Evolutionary conservation across 2,329 filamentous ascomycete species (phyloP).

Genomic region (Bretziella fagacearum): DNA sequence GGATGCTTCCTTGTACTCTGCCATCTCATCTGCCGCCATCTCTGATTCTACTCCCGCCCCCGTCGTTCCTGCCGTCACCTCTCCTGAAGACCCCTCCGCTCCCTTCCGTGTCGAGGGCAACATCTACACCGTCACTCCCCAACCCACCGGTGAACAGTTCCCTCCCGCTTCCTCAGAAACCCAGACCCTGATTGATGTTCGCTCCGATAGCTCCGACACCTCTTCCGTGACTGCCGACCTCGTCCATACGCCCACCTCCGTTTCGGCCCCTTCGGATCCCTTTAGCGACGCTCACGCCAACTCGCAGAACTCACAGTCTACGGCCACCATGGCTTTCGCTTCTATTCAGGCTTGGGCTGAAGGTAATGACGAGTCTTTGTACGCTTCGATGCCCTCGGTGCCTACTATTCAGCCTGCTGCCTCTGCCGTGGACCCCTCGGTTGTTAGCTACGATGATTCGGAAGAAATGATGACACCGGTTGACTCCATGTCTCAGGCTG

Average conservation of each 20-base stretch:
- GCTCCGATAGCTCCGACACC: constrained; percentile 6
- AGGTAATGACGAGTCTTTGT: constrained; percentile 36
- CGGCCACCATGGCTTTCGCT: constrained; percentile 32
- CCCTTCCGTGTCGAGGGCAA: constrained; percentile 33
- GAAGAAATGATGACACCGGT: constrained; percentile 22
- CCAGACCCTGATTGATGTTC: constrained; percentile 17
- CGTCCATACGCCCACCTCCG: constrained; percentile 7
- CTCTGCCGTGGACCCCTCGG: constrained; percentile 34
- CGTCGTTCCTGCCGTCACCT: neutral
- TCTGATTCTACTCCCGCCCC: too few species aligned
- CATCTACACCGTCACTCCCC: constrained; percentile 37
- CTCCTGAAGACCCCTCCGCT: constrained; percentile 22
- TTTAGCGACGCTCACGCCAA: constrained; percentile 8
- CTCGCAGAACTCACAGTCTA: neutral
- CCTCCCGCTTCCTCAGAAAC: constrained; percentile 19
- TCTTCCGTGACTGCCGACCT: constrained; percentile 7
- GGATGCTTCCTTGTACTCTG: constrained; percentile 19
- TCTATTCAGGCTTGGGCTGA: constrained; percentile 51
- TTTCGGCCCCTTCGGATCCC: constrained; percentile 8
- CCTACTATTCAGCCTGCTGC: constrained; percentile 21
- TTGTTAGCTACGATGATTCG: constrained; percentile 29
- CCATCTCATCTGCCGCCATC: neutral
- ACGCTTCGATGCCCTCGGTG: constrained; percentile 41
- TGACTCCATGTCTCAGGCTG: constrained; percentile 9
- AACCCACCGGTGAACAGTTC: neutral